Conservation (phyloP, 176 grass and related monocot genomes). For the Neostapfia colusana region DNA sequence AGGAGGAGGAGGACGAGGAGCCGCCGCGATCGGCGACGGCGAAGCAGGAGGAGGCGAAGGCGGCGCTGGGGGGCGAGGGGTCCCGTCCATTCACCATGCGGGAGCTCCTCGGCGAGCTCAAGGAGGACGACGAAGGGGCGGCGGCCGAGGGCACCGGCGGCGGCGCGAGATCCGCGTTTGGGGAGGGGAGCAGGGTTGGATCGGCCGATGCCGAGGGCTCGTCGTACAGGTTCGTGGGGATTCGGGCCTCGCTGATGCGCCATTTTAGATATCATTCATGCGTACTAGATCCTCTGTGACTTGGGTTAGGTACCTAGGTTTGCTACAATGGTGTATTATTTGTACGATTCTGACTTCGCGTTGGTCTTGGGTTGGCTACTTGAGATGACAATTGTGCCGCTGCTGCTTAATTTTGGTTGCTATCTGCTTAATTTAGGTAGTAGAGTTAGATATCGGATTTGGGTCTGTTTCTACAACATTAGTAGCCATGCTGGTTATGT, state of each 20-base stretch:
- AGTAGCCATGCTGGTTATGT: neutral
- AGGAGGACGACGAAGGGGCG: too few species aligned
- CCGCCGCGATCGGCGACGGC: slow-evolving; percentile 54
- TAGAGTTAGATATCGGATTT: neutral
- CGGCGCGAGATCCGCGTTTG: slow-evolving; percentile 47
- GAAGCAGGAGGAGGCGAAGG: slow-evolving; percentile 43
- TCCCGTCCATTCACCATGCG: too few species aligned
- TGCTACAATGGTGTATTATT: slow-evolving; percentile 13
- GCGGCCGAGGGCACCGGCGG: neutral
- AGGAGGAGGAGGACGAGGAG: slow-evolving; percentile 37
- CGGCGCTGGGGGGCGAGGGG: slow-evolving; percentile 46
- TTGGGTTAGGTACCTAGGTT: neutral
- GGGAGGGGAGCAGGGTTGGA: slow-evolving; percentile 47
- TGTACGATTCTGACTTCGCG: neutral
- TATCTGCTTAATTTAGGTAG: neutral
- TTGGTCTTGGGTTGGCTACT: neutral
- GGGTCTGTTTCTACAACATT: neutral
- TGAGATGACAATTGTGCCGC: neutral
- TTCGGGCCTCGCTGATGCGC: neutral
- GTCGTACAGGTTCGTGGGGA: slow-evolving; percentile 58
- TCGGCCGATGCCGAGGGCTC: slow-evolving; percentile 56
- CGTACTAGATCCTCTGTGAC: neutral
- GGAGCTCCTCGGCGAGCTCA: too few species aligned
- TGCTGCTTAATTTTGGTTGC: too few species aligned
- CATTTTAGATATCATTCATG: slow-evolving; percentile 35